A percentile compares a stretch with the other conserved stretches of the same genome.
Evolutionary conservation across 805 yeast genomes (phyloP).

Genomic region (Wickerhamomyces sydowiorum): DNA sequence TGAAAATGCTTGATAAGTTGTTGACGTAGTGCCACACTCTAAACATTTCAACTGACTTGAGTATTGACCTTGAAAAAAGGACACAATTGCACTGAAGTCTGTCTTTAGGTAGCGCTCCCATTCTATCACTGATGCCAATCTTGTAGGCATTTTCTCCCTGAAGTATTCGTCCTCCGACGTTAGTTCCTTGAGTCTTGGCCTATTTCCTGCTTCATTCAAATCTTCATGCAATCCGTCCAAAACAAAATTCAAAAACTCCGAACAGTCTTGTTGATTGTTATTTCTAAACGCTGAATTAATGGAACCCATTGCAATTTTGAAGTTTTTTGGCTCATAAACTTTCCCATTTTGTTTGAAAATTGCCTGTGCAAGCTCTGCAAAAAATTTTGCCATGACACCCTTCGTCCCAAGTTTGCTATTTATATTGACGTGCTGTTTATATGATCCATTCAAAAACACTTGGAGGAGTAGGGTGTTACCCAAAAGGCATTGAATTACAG

Average conservation of each 20-base stretch:
- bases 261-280: constrained; percentile 78
- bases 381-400: constrained; percentile 69
- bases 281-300: constrained; percentile 61
- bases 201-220: constrained; percentile 59
- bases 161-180: constrained; percentile 65
- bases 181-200: constrained; percentile 49
- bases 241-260: constrained; percentile 71
- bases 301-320: constrained; percentile 64
- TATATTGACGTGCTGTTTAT: constrained; percentile 62
- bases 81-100: constrained; percentile 75
- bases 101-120: constrained; percentile 85
- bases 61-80: constrained; percentile 84
- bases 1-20: constrained; percentile 81
- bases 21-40: constrained; percentile 69
- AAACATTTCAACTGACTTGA: constrained; percentile 72
- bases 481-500: constrained; percentile 78
- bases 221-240: constrained; percentile 82
- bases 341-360: constrained; percentile 42
- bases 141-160: constrained; percentile 66
- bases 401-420: constrained; percentile 73
- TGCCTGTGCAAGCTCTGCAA: constrained; percentile 51
- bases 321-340: constrained; percentile 52
- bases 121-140: constrained; percentile 81
- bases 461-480: constrained; percentile 63
- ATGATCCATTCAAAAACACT: constrained; percentile 57